phyloP scores from a whole-genome alignment of 768 basidiomycete species.

The Pleurotus djamor region DNA sequence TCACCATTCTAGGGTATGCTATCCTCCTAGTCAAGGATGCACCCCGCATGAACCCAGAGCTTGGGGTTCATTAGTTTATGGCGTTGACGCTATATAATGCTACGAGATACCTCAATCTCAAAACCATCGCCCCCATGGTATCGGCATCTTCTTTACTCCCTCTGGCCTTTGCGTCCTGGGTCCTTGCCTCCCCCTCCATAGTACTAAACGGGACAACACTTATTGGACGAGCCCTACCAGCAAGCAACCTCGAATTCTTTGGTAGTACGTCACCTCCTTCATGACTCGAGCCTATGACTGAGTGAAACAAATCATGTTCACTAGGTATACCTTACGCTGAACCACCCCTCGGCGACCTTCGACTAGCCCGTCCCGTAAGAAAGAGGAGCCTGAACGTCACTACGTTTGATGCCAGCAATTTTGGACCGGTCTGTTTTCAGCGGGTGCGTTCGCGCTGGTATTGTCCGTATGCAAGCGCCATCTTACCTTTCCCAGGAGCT shows the following conservation, averaged over 20 bases:
- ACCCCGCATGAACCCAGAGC: neutral
- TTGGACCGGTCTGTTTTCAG: constrained; percentile 26
- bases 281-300: neutral
- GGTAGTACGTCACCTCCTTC: constrained; percentile 30
- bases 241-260: constrained; percentile 36
- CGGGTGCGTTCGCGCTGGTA: constrained; percentile 8
- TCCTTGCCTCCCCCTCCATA: neutral
- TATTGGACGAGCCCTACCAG: neutral
- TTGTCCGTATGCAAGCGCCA: neutral
- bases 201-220: neutral
- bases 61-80: no score
- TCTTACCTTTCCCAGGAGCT: neutral
- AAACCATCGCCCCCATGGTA: neutral
- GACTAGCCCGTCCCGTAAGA: constrained; percentile 41
- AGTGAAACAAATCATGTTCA: no score
- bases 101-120: no score
- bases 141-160: neutral
- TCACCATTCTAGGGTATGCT: neutral
- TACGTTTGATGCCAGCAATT: constrained; percentile 25
- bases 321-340: no score
- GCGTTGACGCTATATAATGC: no score
- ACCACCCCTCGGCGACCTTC: constrained; percentile 44
- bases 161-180: neutral
- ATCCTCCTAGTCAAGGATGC: neutral
- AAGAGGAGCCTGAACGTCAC: constrained; percentile 15